phyloP scores from a whole-genome alignment of 306 rosid species.

The Fagus crenata region DNA sequence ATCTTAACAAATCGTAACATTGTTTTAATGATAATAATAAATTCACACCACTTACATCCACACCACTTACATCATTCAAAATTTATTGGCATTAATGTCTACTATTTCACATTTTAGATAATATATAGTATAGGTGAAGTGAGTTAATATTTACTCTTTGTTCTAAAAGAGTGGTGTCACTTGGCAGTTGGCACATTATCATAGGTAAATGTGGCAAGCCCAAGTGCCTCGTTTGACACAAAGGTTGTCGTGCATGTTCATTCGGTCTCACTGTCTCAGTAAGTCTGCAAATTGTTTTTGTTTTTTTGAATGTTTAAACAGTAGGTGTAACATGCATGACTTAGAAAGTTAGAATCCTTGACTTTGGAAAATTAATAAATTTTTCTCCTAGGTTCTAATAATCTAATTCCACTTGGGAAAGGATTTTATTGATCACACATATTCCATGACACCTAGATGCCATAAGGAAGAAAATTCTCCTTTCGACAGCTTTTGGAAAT shows the following conservation, averaged over 20 bases:
- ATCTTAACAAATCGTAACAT: neutral
- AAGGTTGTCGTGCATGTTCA: neutral
- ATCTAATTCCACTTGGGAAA: neutral
- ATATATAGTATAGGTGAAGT: too few relatives aligned
- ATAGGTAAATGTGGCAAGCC: neutral
- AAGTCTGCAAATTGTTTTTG: neutral
- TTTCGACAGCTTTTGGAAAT: slow-evolving; percentile 5
- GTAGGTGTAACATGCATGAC: slow-evolving; percentile 30
- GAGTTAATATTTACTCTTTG: too few relatives aligned
- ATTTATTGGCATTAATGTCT: too few relatives aligned
- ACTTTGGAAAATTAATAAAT: neutral
- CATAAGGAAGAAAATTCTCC: neutral
- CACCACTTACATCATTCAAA: too few relatives aligned
- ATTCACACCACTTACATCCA: too few relatives aligned
- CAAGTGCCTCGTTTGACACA: neutral
- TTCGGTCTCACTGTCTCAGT: neutral
- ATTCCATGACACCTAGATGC: neutral
- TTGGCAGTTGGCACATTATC: too few relatives aligned
- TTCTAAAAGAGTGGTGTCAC: too few relatives aligned
- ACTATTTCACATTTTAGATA: too few relatives aligned
- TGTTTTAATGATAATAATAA: neutral
- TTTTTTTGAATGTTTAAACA: neutral
- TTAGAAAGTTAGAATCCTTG: slow-evolving; percentile 14
- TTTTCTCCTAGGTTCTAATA: neutral
- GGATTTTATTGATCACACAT: neutral